Percentiles rank a stretch among this genome's conserved stretches.
phyloP scores from a whole-genome alignment of 208 protist species.

The Jaenimonas drosophilae region DNA sequence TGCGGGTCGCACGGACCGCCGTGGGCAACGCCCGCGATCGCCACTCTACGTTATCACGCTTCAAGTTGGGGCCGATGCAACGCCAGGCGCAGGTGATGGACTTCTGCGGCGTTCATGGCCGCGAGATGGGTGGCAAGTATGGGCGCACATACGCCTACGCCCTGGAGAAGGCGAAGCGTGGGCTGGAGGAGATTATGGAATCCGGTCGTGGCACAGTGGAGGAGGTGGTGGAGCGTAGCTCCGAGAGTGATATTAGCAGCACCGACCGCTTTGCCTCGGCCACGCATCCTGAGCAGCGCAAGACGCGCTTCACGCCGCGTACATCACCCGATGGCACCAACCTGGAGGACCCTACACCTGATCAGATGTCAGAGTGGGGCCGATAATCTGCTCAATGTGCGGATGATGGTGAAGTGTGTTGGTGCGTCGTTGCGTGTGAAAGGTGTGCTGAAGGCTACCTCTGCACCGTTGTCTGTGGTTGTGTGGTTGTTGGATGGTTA shows the following conservation, averaged over 20 bases:
- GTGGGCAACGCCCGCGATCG: conserved; percentile 54
- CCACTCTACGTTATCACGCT: conserved; percentile 56
- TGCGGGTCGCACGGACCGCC: conserved; percentile 34
- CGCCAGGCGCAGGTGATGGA: conserved; percentile 63
- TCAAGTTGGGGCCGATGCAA: conserved; percentile 34
- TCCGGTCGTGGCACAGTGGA: conserved; percentile 27
- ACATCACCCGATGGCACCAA: conserved; percentile 20
- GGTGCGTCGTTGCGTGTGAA: too few relatives aligned
- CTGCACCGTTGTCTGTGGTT: too few relatives aligned
- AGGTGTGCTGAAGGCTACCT: too few relatives aligned
- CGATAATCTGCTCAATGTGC: too few relatives aligned
- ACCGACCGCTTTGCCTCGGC: conserved; percentile 77
- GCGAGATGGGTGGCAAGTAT: conserved; percentile 79
- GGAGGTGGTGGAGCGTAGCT: conserved; percentile 31
- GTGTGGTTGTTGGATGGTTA: too few relatives aligned
- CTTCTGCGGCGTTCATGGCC: conserved; percentile 51
- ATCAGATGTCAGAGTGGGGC: conserved; percentile 55
- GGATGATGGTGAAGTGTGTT: too few relatives aligned
- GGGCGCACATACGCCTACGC: conserved; percentile 78
- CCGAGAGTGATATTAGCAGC: conserved; percentile 19
- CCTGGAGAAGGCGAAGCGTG: conserved; percentile 60
- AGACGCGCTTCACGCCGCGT: conserved; percentile 47
- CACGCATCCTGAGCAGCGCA: conserved; percentile 79
- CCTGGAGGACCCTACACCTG: conserved; percentile 54
- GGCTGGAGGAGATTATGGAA: conserved; percentile 25